Evolutionary conservation across 2,329 filamentous ascomycete species (phyloP), one percentile per base, ranked within the genome.

Genomic region (Epichloe sibirici): DNA sequence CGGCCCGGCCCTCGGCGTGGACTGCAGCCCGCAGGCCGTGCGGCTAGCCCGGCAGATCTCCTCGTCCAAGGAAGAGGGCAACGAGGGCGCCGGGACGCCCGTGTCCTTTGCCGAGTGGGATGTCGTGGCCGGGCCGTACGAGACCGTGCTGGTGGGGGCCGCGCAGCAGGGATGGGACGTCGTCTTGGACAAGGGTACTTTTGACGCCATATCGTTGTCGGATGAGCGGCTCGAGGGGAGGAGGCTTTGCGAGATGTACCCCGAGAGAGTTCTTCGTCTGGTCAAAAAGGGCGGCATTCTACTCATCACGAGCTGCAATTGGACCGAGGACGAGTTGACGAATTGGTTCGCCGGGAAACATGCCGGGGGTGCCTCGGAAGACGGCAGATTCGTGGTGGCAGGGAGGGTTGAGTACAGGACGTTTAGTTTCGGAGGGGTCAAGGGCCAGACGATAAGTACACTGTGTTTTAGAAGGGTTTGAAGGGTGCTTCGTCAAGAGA

Each of bases 151-250:
- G 25, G 55, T 53, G 17, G 60, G 61, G n/a, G 3, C 9, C 9
- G 23, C 53, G 2, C 59, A 67, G 35, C 60, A 60, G 0, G 86
- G 86, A 1, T 97, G 90, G 72, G 90, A 97, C 68, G 81, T 96
- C 0, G 85, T 96, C 0, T 78, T 96, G n/a, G 93, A 98, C 70
- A 98, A 98, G 71, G 93, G 93, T 45, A 98, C 93, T 0, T 98
- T 97, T 66, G 93, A 98, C 72, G 93, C 93, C 11, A 86, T 98
- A 37, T 90, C 83, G 48, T 73, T 97, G n/a, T 80, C 76, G 51
- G 74, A 75, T 53, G 81, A 83, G 58, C 66, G 64, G 34, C 73
- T 75, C 58, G 65, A 67, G 13, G 82, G 78, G 0, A 71, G 79
- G 39, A 77, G 85, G 51, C 74, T 86, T 12, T 86, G 82, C 64